Base-by-base conservation (phyloP, 352 stramenopile species). In the Globisporangium paddicum region DNA sequence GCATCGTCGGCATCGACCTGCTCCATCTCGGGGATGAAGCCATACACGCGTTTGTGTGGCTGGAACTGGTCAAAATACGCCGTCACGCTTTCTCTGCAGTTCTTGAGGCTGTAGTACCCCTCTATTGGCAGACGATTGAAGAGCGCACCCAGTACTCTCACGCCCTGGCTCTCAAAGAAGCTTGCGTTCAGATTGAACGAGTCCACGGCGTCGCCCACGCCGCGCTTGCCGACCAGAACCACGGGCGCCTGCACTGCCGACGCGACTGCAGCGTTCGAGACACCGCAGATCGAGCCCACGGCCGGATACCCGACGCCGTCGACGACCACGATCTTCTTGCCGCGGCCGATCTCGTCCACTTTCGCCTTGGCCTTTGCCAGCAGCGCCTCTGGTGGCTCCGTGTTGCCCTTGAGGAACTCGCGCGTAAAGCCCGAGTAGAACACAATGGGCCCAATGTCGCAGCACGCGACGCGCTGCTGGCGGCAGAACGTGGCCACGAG, bases 391-490 rank as follows among this genome's bases (percentile, higher is more conserved):
- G 79, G 85, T 8, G 84, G 89, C 14, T 95, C 87, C 0, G 92
- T 97, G 58, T 93, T 81, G n/a, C 90, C 87, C 35, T 90, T 90
- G 0, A 99, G 68, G 67, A 98, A 99, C 51, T 97, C 93, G 34
- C 96, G 73, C 10, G 97, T 99, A 63, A 99, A 99, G 18, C 96
- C 97, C 49, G 88, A 93, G 73, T 98, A 98, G 69, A 98, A 98
- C 2, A 99, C 86, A 60, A 99, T 93, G 0, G 96, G 96, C 0
- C 96, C 94, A 50, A 98, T 89, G 58, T 93, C 54, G 79, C 81
- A 79, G 75, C 87, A 93, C 6, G 72, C 57, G 56, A 99, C 94
- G 13, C 90, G 92, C 25, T 93, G 69, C 18, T 80, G 67, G 19
- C 92, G 77, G 67, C 96, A 99, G 72, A 96, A 99, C 41, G 87